Base-by-base conservation (phyloP, 345 rosid species). In the Noccaea bulbosa region DNA sequence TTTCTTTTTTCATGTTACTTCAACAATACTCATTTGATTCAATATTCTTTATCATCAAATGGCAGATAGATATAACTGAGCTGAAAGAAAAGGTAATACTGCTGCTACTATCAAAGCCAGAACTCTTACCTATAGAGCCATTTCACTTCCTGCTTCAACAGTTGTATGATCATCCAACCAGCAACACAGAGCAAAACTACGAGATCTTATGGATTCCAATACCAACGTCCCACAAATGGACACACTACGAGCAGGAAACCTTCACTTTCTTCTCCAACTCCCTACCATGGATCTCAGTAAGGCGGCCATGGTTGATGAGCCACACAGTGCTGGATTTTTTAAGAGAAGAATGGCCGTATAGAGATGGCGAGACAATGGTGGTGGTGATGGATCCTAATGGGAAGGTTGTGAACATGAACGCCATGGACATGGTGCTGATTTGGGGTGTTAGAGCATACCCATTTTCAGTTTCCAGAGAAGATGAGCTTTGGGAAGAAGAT, bases 361-460 rank as follows among this genome's bases (percentile, higher is more conserved):
- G 62, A 73, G 88, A 73, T 15, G 77, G 70, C 40, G 80, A 91
- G 15, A 57, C 81, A 14, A 83, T 81, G 81, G 79, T 85, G 84
- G 87, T 84, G 24, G 93, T 80, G 39, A 61, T 92, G 72, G 88
- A 88, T 78, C 15, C 82, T 4, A 56, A 75, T 8, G 98, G 96
- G 50, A 71, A 16, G 63, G 59, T 85, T 16, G 81, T 78, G 45
- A 84, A 90, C 73, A 65, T 60, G 57, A 87, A 88, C 62, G 92
- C 92, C 17, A 71, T 90, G 54, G 88, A 92, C 71, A 88, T 88
- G 92, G 73, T 85, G 48, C 43, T 81, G 58, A 82, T 88, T 14
- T 90, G 98, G 98, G 95, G 96, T 72, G 75, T 81, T 46, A 63
- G 56, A 49, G 93, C 95, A 40, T 87, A 80, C 50, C 98, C 95